Evolutionary conservation across 148 eudicot species (phyloP).

Genomic region (Fagopyrum tataricum): DNA sequence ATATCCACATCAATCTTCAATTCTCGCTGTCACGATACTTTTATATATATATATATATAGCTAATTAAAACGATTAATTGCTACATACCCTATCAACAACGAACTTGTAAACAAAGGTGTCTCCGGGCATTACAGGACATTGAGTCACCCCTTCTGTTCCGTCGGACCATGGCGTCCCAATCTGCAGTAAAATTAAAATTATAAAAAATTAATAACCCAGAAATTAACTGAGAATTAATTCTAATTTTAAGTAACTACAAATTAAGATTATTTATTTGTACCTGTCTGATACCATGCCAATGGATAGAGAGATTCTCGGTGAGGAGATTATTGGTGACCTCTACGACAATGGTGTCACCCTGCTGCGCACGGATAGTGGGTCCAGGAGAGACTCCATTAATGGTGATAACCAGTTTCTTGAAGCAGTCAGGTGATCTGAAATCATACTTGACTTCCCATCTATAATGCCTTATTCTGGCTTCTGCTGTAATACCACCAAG

Average conservation of each 20-base stretch:
- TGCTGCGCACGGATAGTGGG: slow-evolving; percentile 58
- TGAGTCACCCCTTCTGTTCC: slow-evolving; percentile 85
- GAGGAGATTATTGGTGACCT: slow-evolving; percentile 54
- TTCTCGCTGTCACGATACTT: background rate
- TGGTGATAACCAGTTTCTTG: slow-evolving; percentile 44
- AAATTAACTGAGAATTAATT: no score
- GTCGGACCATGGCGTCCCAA: slow-evolving; percentile 75
- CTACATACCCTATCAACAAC: slow-evolving; percentile 62
- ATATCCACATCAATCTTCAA: background rate
- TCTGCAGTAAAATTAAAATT: slow-evolving; percentile 25
- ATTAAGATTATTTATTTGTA: no score
- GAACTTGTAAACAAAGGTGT: slow-evolving; percentile 57
- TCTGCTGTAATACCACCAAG: background rate
- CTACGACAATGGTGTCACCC: slow-evolving; percentile 62
- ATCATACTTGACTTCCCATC: slow-evolving; percentile 76
- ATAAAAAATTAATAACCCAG: no score
- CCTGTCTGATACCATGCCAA: slow-evolving; percentile 87
- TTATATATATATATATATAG: background rate
- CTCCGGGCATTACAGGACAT: slow-evolving; percentile 68
- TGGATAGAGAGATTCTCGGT: slow-evolving; percentile 75
- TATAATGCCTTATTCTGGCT: background rate
- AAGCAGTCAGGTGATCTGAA: slow-evolving; percentile 64
- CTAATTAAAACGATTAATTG: background rate
- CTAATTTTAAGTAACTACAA: no score
- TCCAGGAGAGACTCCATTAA: slow-evolving; percentile 64